Evolutionary conservation across 805 yeast genomes (phyloP).

Genomic region (Sugiyamaella americana): DNA sequence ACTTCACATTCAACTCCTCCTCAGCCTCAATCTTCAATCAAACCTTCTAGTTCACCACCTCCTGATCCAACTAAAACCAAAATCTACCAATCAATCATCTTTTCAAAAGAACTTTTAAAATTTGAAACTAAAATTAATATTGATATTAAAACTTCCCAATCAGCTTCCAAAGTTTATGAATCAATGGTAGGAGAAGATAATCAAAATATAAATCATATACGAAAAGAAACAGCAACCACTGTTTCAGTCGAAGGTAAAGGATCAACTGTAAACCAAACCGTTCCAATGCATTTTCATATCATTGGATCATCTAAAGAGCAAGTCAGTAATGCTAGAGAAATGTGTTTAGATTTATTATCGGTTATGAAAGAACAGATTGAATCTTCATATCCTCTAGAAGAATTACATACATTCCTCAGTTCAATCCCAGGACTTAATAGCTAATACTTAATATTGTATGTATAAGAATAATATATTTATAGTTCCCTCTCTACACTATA

Average conservation of each 20-base stretch:
- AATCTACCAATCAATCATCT: neutral
- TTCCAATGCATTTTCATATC: slow-evolving; percentile 29
- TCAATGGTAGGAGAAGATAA: slow-evolving; percentile 33
- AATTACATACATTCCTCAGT: too few species aligned
- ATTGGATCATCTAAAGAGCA: slow-evolving; percentile 22
- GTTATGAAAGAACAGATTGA: slow-evolving; percentile 24
- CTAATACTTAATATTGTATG: too few species aligned
- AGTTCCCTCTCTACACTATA: too few species aligned
- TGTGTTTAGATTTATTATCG: slow-evolving; percentile 26
- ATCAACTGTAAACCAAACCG: slow-evolving; percentile 31
- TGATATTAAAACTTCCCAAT: slow-evolving; percentile 10
- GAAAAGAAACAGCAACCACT: slow-evolving; percentile 27
- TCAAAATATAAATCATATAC: slow-evolving; percentile 33
- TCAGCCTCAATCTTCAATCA: neutral
- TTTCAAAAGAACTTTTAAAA: slow-evolving; percentile 2
- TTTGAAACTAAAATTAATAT: slow-evolving; percentile 23
- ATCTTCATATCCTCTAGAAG: neutral
- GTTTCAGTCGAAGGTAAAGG: slow-evolving; percentile 34
- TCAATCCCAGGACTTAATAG: too few species aligned
- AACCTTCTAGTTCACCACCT: neutral
- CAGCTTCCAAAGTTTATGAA: slow-evolving; percentile 27
- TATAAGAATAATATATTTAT: too few species aligned
- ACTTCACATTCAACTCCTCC: neutral
- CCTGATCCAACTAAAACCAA: neutral
- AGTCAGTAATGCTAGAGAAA: slow-evolving; percentile 24